Evolutionary conservation across 345 rosid genomes (phyloP).

Genomic region (Moricandia moricandioides): DNA sequence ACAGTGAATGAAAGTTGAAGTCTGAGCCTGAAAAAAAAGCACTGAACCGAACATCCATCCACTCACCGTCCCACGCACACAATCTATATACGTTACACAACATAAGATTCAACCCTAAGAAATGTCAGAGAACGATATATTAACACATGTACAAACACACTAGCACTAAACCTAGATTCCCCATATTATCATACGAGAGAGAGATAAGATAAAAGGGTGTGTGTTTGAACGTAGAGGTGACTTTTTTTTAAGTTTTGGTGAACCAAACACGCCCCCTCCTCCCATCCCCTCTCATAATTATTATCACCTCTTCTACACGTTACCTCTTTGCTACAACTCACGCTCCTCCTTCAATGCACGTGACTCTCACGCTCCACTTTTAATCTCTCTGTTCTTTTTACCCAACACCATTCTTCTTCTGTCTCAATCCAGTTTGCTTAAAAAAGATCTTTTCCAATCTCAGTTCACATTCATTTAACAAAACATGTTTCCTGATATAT

Average conservation of each 20-base stretch:
- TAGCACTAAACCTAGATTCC: not conserved
- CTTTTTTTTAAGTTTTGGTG: not conserved
- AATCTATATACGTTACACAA: not conserved
- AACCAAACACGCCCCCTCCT: constrained; percentile 14
- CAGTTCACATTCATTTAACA: not conserved
- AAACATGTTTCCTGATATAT: not conserved
- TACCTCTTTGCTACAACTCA: constrained; percentile 22
- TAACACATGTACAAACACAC: not conserved
- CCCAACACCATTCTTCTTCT: not conserved
- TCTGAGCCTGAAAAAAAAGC: too few relatives aligned
- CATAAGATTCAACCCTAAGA: not conserved
- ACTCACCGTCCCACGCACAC: not conserved
- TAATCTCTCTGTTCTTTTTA: not conserved
- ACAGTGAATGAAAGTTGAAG: too few relatives aligned
- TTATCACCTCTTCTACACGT: constrained; percentile 35
- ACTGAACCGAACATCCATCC: not conserved
- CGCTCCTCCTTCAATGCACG: constrained; percentile 31
- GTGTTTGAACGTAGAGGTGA: constrained; percentile 11
- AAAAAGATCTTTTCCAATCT: constrained; percentile 8
- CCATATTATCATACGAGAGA: not conserved
- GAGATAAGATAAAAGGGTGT: not conserved
- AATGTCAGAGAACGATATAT: not conserved
- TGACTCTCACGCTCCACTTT: constrained; percentile 31
- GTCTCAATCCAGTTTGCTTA: not conserved
- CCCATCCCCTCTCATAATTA: constrained; percentile 21